phyloP scores from a whole-genome alignment of 495 filamentous ascomycete genomes.

The Penicillium angulare region DNA sequence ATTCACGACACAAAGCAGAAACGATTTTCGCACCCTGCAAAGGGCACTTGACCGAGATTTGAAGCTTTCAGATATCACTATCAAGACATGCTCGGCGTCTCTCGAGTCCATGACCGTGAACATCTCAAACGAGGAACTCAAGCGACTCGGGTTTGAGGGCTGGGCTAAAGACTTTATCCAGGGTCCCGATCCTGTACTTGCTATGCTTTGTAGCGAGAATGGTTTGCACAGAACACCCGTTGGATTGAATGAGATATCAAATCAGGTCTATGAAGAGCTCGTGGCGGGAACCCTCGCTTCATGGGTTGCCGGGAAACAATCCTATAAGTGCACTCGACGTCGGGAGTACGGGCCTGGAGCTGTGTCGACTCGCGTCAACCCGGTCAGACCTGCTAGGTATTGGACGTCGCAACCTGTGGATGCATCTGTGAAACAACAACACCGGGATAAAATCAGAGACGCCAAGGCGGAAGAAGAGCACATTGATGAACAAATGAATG shows the following conservation, averaged over 20 bases:
- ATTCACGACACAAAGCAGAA: conserved; percentile 71
- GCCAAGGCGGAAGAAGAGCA: conserved; percentile 43
- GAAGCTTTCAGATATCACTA: conserved; percentile 61
- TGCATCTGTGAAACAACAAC: conserved; percentile 50
- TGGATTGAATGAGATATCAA: conserved; percentile 56
- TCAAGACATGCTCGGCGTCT: conserved; percentile 53
- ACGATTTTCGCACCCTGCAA: conserved; percentile 71
- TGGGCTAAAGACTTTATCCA: conserved; percentile 75
- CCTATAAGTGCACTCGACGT: conserved; percentile 60
- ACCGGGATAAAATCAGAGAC: conserved; percentile 42
- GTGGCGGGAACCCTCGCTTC: conserved; percentile 33
- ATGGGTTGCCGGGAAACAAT: conserved; percentile 62
- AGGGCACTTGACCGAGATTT: conserved; percentile 40
- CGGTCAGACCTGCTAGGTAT: conserved; percentile 52
- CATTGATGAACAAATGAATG: conserved; percentile 31
- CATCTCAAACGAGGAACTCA: conserved; percentile 55
- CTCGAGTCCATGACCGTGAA: conserved; percentile 54
- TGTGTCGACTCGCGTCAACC: conserved; percentile 59
- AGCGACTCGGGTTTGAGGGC: conserved; percentile 66
- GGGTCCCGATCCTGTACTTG: conserved; percentile 80
- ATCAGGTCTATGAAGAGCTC: conserved; percentile 59
- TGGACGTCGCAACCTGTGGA: conserved; percentile 83
- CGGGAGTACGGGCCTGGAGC: conserved; percentile 72
- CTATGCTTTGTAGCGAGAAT: conserved; percentile 75
- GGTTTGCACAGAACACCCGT: conserved; percentile 67